phyloP scores from a whole-genome alignment of 176 grass and related monocot genomes.

The Juncus inflexus region DNA sequence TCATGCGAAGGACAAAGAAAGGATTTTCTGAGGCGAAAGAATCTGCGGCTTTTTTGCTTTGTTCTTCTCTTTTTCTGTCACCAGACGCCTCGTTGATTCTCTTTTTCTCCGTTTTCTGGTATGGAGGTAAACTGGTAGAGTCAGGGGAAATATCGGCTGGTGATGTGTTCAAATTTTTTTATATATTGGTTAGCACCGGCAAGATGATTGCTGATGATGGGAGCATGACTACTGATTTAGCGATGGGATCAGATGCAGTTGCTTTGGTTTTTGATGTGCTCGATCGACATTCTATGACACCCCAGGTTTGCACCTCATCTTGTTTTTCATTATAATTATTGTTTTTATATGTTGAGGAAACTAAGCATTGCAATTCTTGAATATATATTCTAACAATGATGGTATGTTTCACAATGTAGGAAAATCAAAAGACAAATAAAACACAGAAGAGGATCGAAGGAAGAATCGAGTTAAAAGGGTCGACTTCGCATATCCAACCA shows the following conservation, averaged over 20 bases:
- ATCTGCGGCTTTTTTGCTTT: slow-evolving; percentile 48
- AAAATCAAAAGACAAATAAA: slow-evolving; percentile 35
- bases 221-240: slow-evolving; percentile 97
- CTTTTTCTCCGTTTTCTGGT: slow-evolving; percentile 50
- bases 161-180: slow-evolving; percentile 98
- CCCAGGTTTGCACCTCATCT: slow-evolving; percentile 23
- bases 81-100: slow-evolving; percentile 19
- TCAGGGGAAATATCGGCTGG: slow-evolving; percentile 77
- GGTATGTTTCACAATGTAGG: slow-evolving; percentile 38
- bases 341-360: neutral
- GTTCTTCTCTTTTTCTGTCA: slow-evolving; percentile 48
- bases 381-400: slow-evolving; percentile 17
- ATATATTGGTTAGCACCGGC: slow-evolving; percentile 94
- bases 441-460: slow-evolving; percentile 61
- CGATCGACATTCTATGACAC: slow-evolving; percentile 77
- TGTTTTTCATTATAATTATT: neutral
- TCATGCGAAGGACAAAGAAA: slow-evolving; percentile 66
- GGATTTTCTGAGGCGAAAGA: slow-evolving; percentile 69
- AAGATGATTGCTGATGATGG: slow-evolving; percentile 95
- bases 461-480: slow-evolving; percentile 69
- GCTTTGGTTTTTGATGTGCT: slow-evolving; percentile 95
- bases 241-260: slow-evolving; percentile 89
- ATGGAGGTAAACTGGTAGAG: slow-evolving; percentile 76
- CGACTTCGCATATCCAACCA: slow-evolving; percentile 75
- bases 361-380: slow-evolving; percentile 3